Evolutionary conservation across 1,284 basidiomycete species (phyloP).

Genomic region (Prillingera fragicola): DNA sequence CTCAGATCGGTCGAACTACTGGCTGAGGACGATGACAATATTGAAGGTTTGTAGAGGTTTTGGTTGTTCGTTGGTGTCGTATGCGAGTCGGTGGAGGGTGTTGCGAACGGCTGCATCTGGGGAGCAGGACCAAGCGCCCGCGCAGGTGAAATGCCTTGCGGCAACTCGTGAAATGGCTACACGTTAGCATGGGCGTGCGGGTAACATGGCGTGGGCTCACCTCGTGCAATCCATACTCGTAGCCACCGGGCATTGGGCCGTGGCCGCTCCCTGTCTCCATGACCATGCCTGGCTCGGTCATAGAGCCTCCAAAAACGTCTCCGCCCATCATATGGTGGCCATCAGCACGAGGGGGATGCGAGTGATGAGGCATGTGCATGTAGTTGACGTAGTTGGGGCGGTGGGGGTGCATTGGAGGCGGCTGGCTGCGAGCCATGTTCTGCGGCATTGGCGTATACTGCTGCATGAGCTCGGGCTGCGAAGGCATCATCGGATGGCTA

Average conservation of each 20-base stretch:
- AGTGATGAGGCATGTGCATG: constrained; percentile 3
- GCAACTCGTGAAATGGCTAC: constrained; percentile 3
- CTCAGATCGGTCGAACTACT: constrained; percentile 7
- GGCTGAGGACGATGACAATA: constrained; percentile 8
- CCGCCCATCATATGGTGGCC: constrained; percentile 34
- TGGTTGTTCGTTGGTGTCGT: constrained; percentile 8
- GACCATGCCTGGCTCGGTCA: background rate
- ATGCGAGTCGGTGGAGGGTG: constrained; percentile 14
- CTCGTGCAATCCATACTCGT: constrained; percentile 3
- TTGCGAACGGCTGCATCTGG: constrained; percentile 29
- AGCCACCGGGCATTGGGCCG: constrained; percentile 2
- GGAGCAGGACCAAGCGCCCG: constrained; percentile 44
- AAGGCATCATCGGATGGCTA: background rate
- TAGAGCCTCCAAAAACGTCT: constrained; percentile 25
- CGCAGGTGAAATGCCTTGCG: constrained; percentile 41
- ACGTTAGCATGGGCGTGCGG: background rate
- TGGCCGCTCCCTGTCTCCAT: background rate
- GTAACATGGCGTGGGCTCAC: background rate
- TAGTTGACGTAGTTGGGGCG: constrained; percentile 6
- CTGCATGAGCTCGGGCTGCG: background rate
- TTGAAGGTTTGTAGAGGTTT: background rate
- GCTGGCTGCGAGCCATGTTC: background rate
- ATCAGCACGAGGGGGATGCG: constrained; percentile 15
- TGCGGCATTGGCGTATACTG: constrained; percentile 1
- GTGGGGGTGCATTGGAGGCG: background rate